phyloP scores from a whole-genome alignment of 805 yeast genomes.

The Suhomyces xylopsoci region DNA sequence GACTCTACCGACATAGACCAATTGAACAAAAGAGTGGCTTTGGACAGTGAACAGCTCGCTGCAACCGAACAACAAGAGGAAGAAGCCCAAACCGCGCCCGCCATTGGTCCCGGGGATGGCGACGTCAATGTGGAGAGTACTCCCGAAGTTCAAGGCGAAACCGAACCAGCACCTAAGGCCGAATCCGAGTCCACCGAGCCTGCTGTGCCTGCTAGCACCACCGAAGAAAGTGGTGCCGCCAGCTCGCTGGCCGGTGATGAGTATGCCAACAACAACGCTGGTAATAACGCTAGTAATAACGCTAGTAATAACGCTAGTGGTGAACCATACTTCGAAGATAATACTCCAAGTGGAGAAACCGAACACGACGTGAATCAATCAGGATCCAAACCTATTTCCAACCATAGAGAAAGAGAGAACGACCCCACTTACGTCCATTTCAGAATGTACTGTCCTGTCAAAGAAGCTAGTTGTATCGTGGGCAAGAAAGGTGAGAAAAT shows the following conservation, averaged over 20 bases:
- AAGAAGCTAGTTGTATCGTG: conserved; percentile 71
- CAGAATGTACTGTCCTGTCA: conserved; percentile 72
- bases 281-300: neutral
- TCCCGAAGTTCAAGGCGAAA: neutral
- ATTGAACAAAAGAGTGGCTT: conserved; percentile 64
- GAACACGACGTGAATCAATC: conserved; percentile 1
- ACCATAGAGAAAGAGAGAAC: conserved; percentile 40
- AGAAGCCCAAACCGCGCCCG: conserved; percentile 42
- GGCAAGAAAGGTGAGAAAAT: conserved; percentile 81
- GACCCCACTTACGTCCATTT: conserved; percentile 64
- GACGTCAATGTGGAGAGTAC: conserved; percentile 1
- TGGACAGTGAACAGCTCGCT: conserved; percentile 58
- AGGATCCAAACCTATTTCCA: conserved; percentile 33
- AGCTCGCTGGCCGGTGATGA: neutral
- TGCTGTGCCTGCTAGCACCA: neutral
- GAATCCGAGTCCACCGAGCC: neutral
- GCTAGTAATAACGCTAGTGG: neutral
- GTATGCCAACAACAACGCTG: neutral
- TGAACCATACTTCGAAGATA: neutral
- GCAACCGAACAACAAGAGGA: conserved; percentile 41
- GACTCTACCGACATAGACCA: conserved; percentile 44
- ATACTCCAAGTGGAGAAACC: neutral
- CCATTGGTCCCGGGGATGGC: conserved; percentile 12
- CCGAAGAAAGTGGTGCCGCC: neutral
- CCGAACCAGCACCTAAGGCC: neutral